phyloP scores from a whole-genome alignment of 768 basidiomycete species.

The Boletus pseudopeckii region DNA sequence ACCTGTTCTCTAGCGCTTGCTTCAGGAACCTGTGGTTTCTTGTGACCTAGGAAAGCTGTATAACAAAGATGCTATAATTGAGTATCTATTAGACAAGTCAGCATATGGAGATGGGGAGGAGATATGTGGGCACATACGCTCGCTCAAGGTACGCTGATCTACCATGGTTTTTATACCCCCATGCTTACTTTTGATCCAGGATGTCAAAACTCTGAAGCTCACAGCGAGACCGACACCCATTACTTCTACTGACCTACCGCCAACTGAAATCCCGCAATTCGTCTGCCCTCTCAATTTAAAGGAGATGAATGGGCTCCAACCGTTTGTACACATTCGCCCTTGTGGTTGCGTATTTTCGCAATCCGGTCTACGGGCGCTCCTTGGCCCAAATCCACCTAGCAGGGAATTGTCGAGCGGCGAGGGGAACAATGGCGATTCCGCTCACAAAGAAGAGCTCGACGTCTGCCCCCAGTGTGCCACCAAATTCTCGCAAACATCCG shows the following conservation, averaged over 20 bases:
- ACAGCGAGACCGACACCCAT: conserved; percentile 63
- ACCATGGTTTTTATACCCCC: not conserved
- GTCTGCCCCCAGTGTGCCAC: conserved; percentile 76
- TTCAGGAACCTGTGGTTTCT: conserved; percentile 87
- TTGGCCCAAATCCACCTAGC: conserved; percentile 28
- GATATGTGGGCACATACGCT: conserved; percentile 90
- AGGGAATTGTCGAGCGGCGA: conserved; percentile 20
- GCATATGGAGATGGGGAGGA: conserved; percentile 88
- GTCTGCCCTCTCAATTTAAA: conserved; percentile 90
- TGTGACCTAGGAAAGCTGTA: conserved; percentile 93
- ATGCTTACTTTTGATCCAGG: conserved; percentile 43
- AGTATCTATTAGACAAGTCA: conserved; percentile 79
- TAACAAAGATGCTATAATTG: conserved; percentile 92
- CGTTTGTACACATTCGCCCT: conserved; percentile 80
- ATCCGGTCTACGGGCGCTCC: conserved; percentile 66
- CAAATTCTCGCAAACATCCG: conserved; percentile 56
- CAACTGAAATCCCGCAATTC: conserved; percentile 61
- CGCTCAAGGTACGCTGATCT: conserved; percentile 67
- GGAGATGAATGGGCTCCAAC: conserved; percentile 90
- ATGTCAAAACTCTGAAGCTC: conserved; percentile 80
- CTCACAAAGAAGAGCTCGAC: conserved; percentile 39
- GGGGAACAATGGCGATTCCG: conserved; percentile 25
- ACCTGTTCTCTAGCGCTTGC: conserved; percentile 53
- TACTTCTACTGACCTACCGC: conserved; percentile 32
- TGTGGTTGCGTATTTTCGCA: conserved; percentile 94